Conservation (phyloP, 345 rosid species). For the Camelina sativa region DNA sequence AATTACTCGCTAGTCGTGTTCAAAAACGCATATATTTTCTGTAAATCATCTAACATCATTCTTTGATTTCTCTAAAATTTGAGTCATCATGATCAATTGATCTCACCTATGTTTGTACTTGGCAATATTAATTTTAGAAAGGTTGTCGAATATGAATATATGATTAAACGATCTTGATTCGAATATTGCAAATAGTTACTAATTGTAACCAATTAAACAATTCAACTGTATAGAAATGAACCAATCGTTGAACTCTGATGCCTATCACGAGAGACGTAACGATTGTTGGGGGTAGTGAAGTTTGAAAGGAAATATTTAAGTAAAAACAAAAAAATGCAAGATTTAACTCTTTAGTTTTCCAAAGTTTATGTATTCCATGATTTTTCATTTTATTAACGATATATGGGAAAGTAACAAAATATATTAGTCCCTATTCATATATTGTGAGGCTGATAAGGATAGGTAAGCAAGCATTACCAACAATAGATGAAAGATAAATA, state of each 20-base stretch:
- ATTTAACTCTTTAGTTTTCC: not conserved
- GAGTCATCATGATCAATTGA: not conserved
- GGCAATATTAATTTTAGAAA: not conserved
- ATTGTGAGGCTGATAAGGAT: constrained; percentile 12
- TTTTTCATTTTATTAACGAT: not conserved
- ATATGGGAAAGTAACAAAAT: not conserved
- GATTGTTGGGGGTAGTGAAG: not conserved
- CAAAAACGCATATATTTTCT: not conserved
- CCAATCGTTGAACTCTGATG: not conserved
- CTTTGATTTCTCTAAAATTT: not conserved
- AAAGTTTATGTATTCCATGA: constrained; percentile 1
- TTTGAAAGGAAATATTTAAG: not conserved
- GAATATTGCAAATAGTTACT: not conserved
- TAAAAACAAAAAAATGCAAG: not conserved
- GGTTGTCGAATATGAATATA: not conserved
- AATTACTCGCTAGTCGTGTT: not conserved
- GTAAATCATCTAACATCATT: not conserved
- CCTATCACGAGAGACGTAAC: not conserved
- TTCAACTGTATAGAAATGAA: not conserved
- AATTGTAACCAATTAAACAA: not conserved
- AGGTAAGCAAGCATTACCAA: constrained; percentile 15
- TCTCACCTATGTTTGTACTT: not conserved
- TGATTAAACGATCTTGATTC: not conserved
- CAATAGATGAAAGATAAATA: not conserved
- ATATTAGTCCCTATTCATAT: constrained; percentile 2